These are phyloP conservation scores for Candida coleopterorum DNA, from an alignment of 805 yeast species.

Conservation along the genomic window DNA sequence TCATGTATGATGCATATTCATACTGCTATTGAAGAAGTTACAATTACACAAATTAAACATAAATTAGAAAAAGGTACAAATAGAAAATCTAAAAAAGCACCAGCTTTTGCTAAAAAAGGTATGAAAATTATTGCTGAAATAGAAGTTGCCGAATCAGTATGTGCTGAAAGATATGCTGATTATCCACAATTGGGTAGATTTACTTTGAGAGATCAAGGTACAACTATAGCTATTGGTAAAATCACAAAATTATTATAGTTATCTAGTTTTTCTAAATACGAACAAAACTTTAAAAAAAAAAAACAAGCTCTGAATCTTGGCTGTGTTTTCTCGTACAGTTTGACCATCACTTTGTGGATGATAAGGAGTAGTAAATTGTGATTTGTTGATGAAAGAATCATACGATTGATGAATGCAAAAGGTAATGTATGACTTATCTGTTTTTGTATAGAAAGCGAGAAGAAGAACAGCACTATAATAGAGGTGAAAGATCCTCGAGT, in stretches of 20 bases:
- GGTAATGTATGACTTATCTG: too few species aligned
- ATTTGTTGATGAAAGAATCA: too few species aligned
- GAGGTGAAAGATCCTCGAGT: too few species aligned
- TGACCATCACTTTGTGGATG: too few species aligned
- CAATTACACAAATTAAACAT: constrained; percentile 75
- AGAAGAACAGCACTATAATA: too few species aligned
- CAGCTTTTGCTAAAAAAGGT: constrained; percentile 98
- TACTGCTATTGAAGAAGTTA: constrained; percentile 96
- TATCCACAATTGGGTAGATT: constrained; percentile 97
- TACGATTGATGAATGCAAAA: too few species aligned
- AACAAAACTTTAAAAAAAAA: too few species aligned
- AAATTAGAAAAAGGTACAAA: constrained; percentile 95
- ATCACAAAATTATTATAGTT: constrained; percentile 85
- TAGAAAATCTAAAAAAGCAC: constrained; percentile 93
- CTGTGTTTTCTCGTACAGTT: too few species aligned
- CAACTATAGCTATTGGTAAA: constrained; percentile 97
- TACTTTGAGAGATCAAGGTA: constrained; percentile 97
- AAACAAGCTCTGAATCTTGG: too few species aligned
- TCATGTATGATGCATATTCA: constrained; percentile 99
- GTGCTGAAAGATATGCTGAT: constrained; percentile 88
- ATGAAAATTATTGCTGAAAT: constrained; percentile 94
- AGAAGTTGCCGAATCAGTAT: constrained; percentile 81
- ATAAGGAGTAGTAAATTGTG: too few species aligned
- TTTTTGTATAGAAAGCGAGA: too few species aligned
- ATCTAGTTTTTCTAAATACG: too few species aligned